A percentile compares a stretch with the other conserved stretches of the same genome.
phyloP scores from a whole-genome alignment of 2,329 filamentous ascomycete species.

The Neofusicoccum laricinum region DNA sequence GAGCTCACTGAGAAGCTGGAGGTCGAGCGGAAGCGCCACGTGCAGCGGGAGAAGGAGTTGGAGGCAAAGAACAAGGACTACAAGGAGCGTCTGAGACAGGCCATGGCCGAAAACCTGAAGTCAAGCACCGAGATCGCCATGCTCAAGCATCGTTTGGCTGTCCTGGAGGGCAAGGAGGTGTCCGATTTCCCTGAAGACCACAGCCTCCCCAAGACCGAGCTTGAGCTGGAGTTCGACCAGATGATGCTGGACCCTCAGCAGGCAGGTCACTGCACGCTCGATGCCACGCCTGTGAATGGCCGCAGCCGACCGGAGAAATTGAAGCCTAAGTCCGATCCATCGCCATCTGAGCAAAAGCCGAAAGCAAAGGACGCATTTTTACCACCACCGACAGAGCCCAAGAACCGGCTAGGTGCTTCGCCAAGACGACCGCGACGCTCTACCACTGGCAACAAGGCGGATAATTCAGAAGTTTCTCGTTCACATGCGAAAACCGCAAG shows the following conservation, averaged over 20 bases:
- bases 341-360: not conserved
- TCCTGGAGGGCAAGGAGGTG: conserved; percentile 22
- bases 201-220: not conserved
- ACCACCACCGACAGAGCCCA: not conserved
- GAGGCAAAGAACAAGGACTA: conserved; percentile 55
- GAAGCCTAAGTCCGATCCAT: not conserved
- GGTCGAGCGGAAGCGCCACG: conserved; percentile 65
- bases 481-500: not conserved
- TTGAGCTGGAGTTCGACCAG: conserved; percentile 11
- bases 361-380: not conserved
- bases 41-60: conserved; percentile 63
- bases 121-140: conserved; percentile 32
- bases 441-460: not conserved
- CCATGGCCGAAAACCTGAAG: conserved; percentile 31
- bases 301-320: not conserved
- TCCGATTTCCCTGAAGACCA: not conserved
- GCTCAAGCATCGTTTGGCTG: conserved; percentile 31
- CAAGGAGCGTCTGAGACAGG: conserved; percentile 34
- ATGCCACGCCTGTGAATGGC: conserved; percentile 7
- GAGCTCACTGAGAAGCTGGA: conserved; percentile 64
- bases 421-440: conserved; percentile 4
- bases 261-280: conserved; percentile 6
- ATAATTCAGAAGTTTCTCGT: not conserved
- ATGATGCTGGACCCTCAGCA: conserved; percentile 15
- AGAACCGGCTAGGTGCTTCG: not conserved